Conservation (phyloP, 2,329 filamentous ascomycete genomes). For the Aurifilum marmelostoma region DNA sequence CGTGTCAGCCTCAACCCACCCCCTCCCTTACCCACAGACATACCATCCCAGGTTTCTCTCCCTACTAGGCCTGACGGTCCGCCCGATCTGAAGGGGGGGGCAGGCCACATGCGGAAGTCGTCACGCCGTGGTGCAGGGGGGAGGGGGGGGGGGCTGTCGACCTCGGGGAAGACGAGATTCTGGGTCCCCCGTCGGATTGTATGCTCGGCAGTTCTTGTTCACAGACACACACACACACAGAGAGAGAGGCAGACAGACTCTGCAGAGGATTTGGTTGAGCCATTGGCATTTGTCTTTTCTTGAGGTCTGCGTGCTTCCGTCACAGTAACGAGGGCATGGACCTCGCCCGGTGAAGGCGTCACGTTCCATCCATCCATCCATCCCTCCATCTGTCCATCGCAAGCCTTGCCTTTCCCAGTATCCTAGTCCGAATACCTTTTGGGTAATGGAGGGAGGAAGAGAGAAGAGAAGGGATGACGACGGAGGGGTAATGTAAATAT, state of each 20-base stretch:
- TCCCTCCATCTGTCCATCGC: too few relatives aligned
- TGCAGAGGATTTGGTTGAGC: neutral
- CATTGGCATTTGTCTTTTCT: neutral
- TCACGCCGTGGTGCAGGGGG: constrained; percentile 9
- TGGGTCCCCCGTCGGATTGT: neutral
- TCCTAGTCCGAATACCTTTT: neutral
- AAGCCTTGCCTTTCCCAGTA: neutral
- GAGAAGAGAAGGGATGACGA: neutral
- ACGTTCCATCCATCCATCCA: neutral
- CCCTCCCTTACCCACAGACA: neutral
- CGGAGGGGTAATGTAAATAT: neutral
- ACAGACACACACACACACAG: neutral
- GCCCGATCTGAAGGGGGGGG: neutral
- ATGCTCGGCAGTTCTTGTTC: neutral
- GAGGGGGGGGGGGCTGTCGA: too few relatives aligned
- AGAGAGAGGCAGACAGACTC: neutral
- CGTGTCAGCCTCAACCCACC: constrained; percentile 8
- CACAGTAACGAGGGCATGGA: neutral
- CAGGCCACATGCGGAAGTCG: constrained; percentile 4
- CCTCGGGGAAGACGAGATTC: neutral
- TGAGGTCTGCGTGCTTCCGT: neutral
- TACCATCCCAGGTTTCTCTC: neutral
- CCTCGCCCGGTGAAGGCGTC: neutral
- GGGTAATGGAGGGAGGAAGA: neutral
- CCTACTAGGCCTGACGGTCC: neutral